Base-by-base conservation (phyloP, 1,284 basidiomycete species). In the Athelia sp. region DNA sequence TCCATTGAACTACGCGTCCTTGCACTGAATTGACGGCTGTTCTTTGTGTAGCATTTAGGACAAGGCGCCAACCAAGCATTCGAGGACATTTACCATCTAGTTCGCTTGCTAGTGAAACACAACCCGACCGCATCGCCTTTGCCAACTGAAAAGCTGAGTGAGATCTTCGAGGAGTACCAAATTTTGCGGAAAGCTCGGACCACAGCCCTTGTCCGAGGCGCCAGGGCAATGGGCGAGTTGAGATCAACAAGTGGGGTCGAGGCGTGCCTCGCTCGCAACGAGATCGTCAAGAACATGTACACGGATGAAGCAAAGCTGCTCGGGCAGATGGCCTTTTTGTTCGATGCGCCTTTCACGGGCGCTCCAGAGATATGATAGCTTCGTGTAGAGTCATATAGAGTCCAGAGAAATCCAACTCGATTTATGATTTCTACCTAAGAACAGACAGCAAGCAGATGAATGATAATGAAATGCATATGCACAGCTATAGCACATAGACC, bases 11-110 rank as follows among this genome's bases (percentile, higher is more conserved):
- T 17, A 17, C 10, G 49, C 43, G 32, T 47, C 47, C 44, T 50
- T 46, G n/a, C 45, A n/a, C 19, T 22, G 4, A n/a, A 15, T 11
- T 44, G 52, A 11, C 40, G 24, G 3, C 22, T 45, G 26, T 4
- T 29, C 13, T 29, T 36, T 26, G n/a, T n/a, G n/a, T 47, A 76
- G 73, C 74, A 76, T 54, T 66, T 77, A 17, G 74, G 74, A 1
- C 75, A 76, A 60, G 74, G 74, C 21, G 73, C 75, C 4, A 76
- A 75, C 54, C 74, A 75, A 55, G 70, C 74, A 0, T 68, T 75
- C 50, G 73, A 75, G 52, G 75, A 76, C 55, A 58, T 71, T 40
- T 71, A 69, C 48, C 65, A 68, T 50, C 62, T 77, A 18, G 60
- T 67, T 13, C 63, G 63, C 2, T 61, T 70, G 4, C 63, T 76